Conservation (phyloP, 768 basidiomycete species). For the Termitomyces sp. region DNA sequence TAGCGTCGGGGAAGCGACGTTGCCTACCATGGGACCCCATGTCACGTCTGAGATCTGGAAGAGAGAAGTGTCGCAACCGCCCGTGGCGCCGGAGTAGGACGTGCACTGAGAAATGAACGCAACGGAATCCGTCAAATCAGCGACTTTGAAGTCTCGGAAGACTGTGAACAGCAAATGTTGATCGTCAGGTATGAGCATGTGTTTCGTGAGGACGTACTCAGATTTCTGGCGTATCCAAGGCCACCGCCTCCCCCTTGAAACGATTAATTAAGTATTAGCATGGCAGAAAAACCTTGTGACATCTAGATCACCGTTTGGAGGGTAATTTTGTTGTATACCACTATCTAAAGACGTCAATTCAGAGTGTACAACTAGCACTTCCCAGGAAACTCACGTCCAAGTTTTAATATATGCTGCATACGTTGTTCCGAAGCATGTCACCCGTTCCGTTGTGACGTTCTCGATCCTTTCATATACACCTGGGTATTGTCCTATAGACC, state of each 20-base stretch:
- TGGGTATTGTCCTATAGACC: constrained; percentile 31
- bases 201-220: constrained; percentile 12
- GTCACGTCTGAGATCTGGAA: constrained; percentile 30
- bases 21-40: constrained; percentile 25
- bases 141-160: constrained; percentile 22
- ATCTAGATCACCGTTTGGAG: constrained; percentile 26
- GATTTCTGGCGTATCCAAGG: constrained; percentile 25
- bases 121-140: constrained; percentile 17
- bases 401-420: constrained; percentile 32
- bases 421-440: constrained; percentile 19
- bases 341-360: constrained; percentile 1
- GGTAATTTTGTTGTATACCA: constrained; percentile 25
- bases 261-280: not conserved
- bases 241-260: constrained; percentile 28
- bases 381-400: constrained; percentile 23
- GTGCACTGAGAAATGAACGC: constrained; percentile 28
- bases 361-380: not conserved
- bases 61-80: constrained; percentile 29
- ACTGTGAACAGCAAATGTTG: constrained; percentile 8
- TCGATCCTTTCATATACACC: constrained; percentile 26
- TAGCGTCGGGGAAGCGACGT: constrained; percentile 17
- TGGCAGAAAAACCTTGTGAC: not conserved
- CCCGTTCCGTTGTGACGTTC: constrained; percentile 25
- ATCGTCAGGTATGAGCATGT: not conserved
- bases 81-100: constrained; percentile 28